A percentile compares a stretch with the other conserved stretches of the same genome.
Evolutionary conservation across 257 asterid species (phyloP).

Genomic region (Solanum ahanhuiri): DNA sequence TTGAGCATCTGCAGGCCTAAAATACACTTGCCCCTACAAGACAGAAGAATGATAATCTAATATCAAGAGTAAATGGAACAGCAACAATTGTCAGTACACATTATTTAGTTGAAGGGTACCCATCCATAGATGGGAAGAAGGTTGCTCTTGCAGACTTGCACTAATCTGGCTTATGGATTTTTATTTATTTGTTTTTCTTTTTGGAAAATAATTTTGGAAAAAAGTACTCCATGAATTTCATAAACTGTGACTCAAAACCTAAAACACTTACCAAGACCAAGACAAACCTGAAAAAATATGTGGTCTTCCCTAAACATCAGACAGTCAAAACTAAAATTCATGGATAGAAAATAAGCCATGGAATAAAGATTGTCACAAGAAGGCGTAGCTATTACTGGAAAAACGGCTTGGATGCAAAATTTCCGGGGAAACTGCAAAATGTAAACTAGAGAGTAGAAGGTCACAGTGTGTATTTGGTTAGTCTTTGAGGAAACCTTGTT

Average conservation of each 20-base stretch:
- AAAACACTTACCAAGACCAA: not conserved
- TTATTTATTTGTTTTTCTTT: too few relatives aligned
- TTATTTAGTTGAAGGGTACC: not conserved
- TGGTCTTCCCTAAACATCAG: not conserved
- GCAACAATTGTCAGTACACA: not conserved
- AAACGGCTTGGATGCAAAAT: not conserved
- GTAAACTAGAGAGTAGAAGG: not conserved
- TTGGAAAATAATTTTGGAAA: not conserved
- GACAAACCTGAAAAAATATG: not conserved
- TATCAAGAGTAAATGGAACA: not conserved
- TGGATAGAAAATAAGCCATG: not conserved
- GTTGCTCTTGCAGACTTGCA: too few relatives aligned
- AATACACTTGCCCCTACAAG: not conserved
- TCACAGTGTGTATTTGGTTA: not conserved
- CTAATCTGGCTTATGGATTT: too few relatives aligned
- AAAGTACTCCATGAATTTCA: not conserved
- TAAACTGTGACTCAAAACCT: not conserved
- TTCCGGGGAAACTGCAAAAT: not conserved
- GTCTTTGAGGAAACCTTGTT: not conserved
- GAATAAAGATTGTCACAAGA: not conserved
- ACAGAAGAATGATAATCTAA: not conserved
- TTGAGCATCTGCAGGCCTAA: not conserved
- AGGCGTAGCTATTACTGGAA: not conserved
- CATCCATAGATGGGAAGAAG: too few relatives aligned
- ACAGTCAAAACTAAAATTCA: not conserved